Percentiles rank a stretch among this genome's conserved stretches.
These are phyloP conservation scores for Mortierella sp. DNA, from an alignment of 371 early-diverging fungal species.

Conservation along the genomic window DNA sequence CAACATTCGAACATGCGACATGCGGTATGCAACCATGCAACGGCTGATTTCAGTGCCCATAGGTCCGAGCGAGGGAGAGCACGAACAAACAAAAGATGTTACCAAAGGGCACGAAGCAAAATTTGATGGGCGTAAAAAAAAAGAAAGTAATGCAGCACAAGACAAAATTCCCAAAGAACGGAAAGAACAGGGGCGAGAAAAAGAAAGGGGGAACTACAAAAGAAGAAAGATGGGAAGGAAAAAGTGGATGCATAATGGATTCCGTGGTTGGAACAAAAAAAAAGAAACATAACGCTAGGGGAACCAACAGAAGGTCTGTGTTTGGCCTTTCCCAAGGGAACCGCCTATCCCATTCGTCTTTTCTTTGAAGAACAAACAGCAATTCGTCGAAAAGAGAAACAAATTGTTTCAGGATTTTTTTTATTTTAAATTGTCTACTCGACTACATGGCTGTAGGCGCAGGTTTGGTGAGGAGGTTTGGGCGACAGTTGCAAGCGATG, in stretches of 20 bases:
- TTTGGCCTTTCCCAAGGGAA: neutral
- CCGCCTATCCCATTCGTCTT: no score
- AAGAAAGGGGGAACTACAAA: neutral
- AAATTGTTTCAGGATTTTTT: neutral
- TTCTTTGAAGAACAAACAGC: no score
- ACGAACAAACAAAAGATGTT: neutral
- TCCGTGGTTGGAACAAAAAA: neutral
- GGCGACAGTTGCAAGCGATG: conserved; percentile 23
- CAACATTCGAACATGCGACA: neutral
- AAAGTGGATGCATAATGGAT: neutral
- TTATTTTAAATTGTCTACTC: neutral
- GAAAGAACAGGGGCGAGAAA: neutral
- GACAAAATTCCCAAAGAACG: neutral
- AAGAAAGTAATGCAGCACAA: neutral
- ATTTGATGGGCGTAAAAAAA: neutral
- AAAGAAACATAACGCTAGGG: neutral
- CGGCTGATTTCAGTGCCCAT: neutral
- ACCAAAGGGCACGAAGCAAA: no score
- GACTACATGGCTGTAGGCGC: conserved; percentile 6
- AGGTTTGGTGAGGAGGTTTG: neutral
- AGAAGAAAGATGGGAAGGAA: neutral
- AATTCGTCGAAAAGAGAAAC: no score
- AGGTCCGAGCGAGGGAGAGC: neutral
- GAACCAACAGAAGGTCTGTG: neutral
- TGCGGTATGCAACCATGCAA: neutral